Conservation (phyloP, 2,329 filamentous ascomycete species). For the Diaporthe sp. region DNA sequence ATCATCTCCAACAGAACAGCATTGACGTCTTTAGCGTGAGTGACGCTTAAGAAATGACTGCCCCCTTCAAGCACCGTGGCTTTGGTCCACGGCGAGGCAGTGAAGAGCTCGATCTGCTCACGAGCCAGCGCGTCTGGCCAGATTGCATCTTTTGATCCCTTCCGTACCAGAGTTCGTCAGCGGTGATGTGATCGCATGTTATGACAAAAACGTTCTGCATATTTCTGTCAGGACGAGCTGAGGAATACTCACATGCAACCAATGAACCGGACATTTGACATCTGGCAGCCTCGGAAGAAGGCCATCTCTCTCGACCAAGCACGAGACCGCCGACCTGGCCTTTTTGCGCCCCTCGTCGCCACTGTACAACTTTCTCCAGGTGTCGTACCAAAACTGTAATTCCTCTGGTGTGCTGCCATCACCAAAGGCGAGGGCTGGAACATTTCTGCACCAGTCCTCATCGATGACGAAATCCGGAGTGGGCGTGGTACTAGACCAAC, state of each 20-base stretch:
- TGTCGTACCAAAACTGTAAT: slow-evolving; percentile 56
- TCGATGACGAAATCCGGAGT: slow-evolving; percentile 59
- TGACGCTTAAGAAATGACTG: slow-evolving; percentile 60
- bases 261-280: slow-evolving; percentile 61
- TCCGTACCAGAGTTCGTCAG: slow-evolving; percentile 38
- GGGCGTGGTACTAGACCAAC: slow-evolving; percentile 48
- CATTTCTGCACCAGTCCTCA: slow-evolving; percentile 56
- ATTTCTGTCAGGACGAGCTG: not conserved
- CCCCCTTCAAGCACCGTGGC: slow-evolving; percentile 55
- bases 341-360: slow-evolving; percentile 61
- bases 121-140: slow-evolving; percentile 51
- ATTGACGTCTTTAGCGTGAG: slow-evolving; percentile 57
- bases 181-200: not conserved
- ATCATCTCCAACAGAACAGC: slow-evolving; percentile 56
- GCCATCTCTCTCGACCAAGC: slow-evolving; percentile 59
- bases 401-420: slow-evolving; percentile 47
- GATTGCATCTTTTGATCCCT: slow-evolving; percentile 58
- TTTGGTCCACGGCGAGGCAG: slow-evolving; percentile 53
- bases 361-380: slow-evolving; percentile 56
- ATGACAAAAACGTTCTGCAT: not conserved
- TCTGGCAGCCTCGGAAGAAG: slow-evolving; percentile 57
- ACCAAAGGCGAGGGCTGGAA: slow-evolving; percentile 57
- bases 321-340: slow-evolving; percentile 55
- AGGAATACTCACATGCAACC: slow-evolving; percentile 55
- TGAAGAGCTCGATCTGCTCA: slow-evolving; percentile 64